These are phyloP conservation scores for Castanea mollissima DNA, from an alignment of 306 rosid species.

Conservation along the genomic window DNA sequence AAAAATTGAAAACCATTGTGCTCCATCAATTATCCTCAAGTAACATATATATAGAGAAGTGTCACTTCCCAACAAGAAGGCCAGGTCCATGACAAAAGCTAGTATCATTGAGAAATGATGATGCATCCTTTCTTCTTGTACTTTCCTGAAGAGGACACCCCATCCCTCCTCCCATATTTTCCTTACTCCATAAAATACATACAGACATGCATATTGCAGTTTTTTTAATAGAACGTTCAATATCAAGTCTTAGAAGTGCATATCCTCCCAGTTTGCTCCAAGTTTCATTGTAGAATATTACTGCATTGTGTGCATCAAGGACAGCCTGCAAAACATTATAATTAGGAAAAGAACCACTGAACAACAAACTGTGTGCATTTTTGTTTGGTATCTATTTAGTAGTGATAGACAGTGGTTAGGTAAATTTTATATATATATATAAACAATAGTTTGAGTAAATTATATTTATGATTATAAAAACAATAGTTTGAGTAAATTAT, in stretches of 20 bases:
- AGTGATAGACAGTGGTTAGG: neutral
- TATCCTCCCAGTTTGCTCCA: conserved; percentile 73
- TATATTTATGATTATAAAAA: neutral
- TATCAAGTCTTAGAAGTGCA: conserved; percentile 67
- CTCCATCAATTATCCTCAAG: too few relatives aligned
- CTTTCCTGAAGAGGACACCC: too few relatives aligned
- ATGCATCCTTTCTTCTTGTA: too few relatives aligned
- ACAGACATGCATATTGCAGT: conserved; percentile 9
- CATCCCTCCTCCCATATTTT: neutral
- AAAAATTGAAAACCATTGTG: too few relatives aligned
- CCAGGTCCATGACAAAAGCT: too few relatives aligned
- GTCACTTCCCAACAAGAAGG: too few relatives aligned
- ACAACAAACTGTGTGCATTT: conserved; percentile 1
- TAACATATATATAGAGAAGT: too few relatives aligned
- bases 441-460: too few relatives aligned
- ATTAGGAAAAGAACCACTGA: conserved; percentile 1
- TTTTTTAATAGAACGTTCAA: neutral
- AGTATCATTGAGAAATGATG: too few relatives aligned
- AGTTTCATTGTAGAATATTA: conserved; percentile 73
- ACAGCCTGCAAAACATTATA: conserved; percentile 62
- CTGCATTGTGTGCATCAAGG: conserved; percentile 86
- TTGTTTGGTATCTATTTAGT: too few relatives aligned
- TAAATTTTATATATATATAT: neutral
- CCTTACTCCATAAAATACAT: neutral
- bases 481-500: too few relatives aligned